These are phyloP conservation scores for Sporothrix schenckii DNA, from an alignment of 2,329 filamentous ascomycete genomes.

Conservation along the genomic window DNA sequence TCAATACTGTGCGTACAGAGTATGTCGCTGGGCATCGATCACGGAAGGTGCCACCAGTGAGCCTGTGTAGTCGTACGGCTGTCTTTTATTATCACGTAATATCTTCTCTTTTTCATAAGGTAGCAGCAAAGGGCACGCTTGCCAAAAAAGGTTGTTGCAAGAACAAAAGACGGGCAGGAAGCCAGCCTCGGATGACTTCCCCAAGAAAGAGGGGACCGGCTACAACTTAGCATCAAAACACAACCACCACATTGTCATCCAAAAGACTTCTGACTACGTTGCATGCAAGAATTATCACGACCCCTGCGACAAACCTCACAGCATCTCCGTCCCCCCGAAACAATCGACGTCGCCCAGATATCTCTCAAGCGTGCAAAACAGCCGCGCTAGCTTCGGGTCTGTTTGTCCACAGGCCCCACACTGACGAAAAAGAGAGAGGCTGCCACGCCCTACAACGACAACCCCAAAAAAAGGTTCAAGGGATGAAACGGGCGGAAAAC, in stretches of 20 bases:
- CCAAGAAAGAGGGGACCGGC: background rate
- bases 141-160: background rate
- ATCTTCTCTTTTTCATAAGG: background rate
- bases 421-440: background rate
- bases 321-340: background rate
- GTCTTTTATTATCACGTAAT: slow-evolving; percentile 21
- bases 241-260: background rate
- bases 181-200: background rate
- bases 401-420: slow-evolving; percentile 17
- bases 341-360: slow-evolving; percentile 17
- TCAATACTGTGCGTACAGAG: too few species aligned
- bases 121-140: background rate
- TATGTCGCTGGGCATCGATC: slow-evolving; percentile 3
- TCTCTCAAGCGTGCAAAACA: slow-evolving; percentile 5
- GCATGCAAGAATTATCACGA: slow-evolving; percentile 8
- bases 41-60: slow-evolving; percentile 14
- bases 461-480: slow-evolving; percentile 12
- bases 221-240: background rate
- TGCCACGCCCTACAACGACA: background rate
- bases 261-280: background rate
- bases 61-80: background rate
- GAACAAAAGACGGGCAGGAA: slow-evolving; percentile 20
- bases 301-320: slow-evolving; percentile 9
- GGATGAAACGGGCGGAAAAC: slow-evolving; percentile 1
- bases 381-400: slow-evolving; percentile 24